A percentile compares a stretch with the other conserved stretches of the same genome.
phyloP scores from a whole-genome alignment of 2,329 filamentous ascomycete genomes.

The Ophiocordyceps camponoti-leonardi region DNA sequence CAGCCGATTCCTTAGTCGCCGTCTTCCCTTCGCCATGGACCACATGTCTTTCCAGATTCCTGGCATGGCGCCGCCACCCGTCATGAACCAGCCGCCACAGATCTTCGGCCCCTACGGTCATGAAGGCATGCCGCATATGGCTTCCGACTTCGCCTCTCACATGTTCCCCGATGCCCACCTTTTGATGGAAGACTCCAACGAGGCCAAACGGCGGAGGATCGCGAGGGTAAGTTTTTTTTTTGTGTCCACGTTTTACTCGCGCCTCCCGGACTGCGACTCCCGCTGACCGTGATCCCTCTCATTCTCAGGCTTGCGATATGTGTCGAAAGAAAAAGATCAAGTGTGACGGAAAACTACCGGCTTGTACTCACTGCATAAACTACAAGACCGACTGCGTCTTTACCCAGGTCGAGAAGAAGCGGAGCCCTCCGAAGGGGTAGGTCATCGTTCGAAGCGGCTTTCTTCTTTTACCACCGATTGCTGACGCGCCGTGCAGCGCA shows the following conservation, averaged over 20 bases:
- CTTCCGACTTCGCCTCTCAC: slow-evolving; percentile 39
- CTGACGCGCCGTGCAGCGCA: slow-evolving; percentile 37
- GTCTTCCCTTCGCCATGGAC: slow-evolving; percentile 15
- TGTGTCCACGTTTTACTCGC: too few species aligned
- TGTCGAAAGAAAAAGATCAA: slow-evolving; percentile 96
- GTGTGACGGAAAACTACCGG: slow-evolving; percentile 88
- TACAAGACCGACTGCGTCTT: slow-evolving; percentile 98
- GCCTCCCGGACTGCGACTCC: not conserved
- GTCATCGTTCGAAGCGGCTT: not conserved
- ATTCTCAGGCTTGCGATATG: slow-evolving; percentile 74
- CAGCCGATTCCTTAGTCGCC: not conserved
- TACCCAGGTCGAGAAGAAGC: slow-evolving; percentile 97
- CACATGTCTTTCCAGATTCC: slow-evolving; percentile 42
- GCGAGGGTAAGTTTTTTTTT: slow-evolving; percentile 46
- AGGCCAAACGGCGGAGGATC: slow-evolving; percentile 78
- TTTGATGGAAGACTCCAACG: slow-evolving; percentile 49
- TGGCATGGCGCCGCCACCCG: slow-evolving; percentile 33
- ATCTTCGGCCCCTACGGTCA: slow-evolving; percentile 47
- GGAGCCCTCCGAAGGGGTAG: slow-evolving; percentile 90
- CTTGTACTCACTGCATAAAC: slow-evolving; percentile 90
- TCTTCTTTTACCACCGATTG: not conserved
- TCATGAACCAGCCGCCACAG: slow-evolving; percentile 51
- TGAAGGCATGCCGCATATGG: slow-evolving; percentile 41
- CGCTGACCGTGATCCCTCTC: not conserved
- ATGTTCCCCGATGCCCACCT: slow-evolving; percentile 40